Base-by-base conservation (phyloP, 1,284 basidiomycete species). In the Taiwanofungus camphoratus region DNA sequence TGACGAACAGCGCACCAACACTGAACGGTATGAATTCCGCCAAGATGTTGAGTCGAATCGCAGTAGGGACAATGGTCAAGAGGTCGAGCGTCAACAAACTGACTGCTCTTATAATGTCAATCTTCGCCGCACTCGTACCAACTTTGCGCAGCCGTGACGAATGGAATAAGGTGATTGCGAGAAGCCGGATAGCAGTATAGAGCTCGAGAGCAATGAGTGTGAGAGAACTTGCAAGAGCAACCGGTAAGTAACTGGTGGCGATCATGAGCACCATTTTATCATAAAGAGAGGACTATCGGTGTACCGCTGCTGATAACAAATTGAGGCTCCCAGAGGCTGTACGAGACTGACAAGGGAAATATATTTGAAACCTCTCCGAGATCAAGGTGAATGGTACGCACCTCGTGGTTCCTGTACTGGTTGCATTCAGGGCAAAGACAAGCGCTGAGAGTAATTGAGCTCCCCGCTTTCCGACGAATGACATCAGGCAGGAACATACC, bases 1-100 rank as follows among this genome's bases (percentile, higher is more conserved):
- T 59, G n/a, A 78, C 73, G 16, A 69, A 44, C 12, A 77, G 45
- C 4, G 70, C 61, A 13, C 69, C 73, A n/a, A 77, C 50, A 46
- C 70, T 69, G 43, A 71, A 69, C 1, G 74, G 73, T 18, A 77
- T 52, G 42, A 71, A 71, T 36, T 76, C 68, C 1, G 64, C 71
- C 3, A 75, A 41, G 7, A 67, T 52, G 35, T 60, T 69, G 16
- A 67, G 68, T 27, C 55, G 51, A 2, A 62, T 57, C 2, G 66
- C 62, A 20, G 61, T 61, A 13, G 75, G 73, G 4, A 68, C 68
- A 21, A 74, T 47, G 2, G 66, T 69, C 21, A 76, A 50, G 6
- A 74, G 37, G 33, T 78, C 74, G 4, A 77, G 61, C 5, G 73
- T 45, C 19, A 77, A 40, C 8, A 77, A 61, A 34, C 73, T 69